phyloP scores from a whole-genome alignment of 257 asterid genomes.

The Forsythia suspensa region DNA sequence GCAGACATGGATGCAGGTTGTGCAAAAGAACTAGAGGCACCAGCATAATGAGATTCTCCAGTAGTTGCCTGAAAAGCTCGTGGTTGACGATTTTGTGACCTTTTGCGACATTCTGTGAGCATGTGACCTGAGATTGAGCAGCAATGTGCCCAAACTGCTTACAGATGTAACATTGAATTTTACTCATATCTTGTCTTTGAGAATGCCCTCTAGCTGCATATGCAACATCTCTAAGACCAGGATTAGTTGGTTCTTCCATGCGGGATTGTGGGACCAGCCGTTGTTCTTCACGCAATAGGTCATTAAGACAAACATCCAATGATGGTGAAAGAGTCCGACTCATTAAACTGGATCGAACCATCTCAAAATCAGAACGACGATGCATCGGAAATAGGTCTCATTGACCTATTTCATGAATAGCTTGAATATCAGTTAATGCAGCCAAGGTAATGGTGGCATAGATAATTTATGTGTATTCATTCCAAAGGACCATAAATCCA shows the following conservation, averaged over 20 bases:
- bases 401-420: no score
- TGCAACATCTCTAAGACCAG: no score
- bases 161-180: background rate
- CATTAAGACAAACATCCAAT: slow-evolving; percentile 2
- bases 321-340: background rate
- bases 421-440: no score
- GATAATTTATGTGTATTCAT: background rate
- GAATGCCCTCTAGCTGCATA: no score
- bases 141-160: background rate
- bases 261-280: background rate
- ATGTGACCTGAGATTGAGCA: background rate
- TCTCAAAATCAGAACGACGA: no score
- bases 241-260: no score
- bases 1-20: no score
- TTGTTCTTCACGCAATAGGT: background rate
- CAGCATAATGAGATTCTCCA: no score
- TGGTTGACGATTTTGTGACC: background rate
- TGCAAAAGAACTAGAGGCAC: no score
- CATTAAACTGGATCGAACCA: background rate
- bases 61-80: no score
- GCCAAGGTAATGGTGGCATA: no score
- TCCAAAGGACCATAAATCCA: background rate
- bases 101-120: background rate
- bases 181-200: background rate
- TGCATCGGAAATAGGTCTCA: no score